phyloP scores from a whole-genome alignment of 306 rosid genomes.

The Cicer chorassanicum region DNA sequence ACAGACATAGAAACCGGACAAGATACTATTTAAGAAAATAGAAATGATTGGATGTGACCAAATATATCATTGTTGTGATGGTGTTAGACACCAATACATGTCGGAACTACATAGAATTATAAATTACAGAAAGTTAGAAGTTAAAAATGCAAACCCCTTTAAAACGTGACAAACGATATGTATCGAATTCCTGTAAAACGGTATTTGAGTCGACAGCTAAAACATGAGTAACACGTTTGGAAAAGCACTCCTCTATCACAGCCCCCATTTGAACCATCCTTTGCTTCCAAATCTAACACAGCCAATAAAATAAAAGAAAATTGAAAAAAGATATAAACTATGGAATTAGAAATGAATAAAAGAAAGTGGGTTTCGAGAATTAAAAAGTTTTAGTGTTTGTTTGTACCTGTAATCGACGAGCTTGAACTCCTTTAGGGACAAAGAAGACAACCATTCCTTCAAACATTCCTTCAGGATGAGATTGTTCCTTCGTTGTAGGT shows the following conservation, averaged over 20 bases:
- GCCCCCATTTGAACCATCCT: constrained; percentile 84
- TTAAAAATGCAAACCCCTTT: constrained; percentile 61
- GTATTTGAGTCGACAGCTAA: constrained; percentile 60
- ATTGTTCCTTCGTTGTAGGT: constrained; percentile 46
- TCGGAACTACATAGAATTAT: not conserved
- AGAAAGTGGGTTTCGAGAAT: constrained; percentile 12
- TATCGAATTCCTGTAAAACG: constrained; percentile 58
- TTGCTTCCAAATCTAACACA: constrained; percentile 83
- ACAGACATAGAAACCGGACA: no score
- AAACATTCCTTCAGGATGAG: constrained; percentile 67
- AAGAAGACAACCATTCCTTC: constrained; percentile 69
- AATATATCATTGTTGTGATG: no score
- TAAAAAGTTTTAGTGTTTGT: not conserved
- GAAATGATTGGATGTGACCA: no score
- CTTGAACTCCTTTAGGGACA: constrained; percentile 68
- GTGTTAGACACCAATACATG: no score
- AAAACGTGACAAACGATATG: constrained; percentile 66
- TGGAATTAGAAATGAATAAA: constrained; percentile 7
- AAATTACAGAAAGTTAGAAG: not conserved
- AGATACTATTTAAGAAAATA: no score
- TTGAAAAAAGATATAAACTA: constrained; percentile 19
- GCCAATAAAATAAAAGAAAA: not conserved
- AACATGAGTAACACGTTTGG: constrained; percentile 74
- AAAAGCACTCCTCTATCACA: constrained; percentile 58
- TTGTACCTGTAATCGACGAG: constrained; percentile 75